A percentile compares a stretch with the other conserved stretches of the same genome.
These are phyloP conservation scores for Psilocybe subaeruginosa DNA, from an alignment of 768 basidiomycete genomes.

Conservation along the genomic window DNA sequence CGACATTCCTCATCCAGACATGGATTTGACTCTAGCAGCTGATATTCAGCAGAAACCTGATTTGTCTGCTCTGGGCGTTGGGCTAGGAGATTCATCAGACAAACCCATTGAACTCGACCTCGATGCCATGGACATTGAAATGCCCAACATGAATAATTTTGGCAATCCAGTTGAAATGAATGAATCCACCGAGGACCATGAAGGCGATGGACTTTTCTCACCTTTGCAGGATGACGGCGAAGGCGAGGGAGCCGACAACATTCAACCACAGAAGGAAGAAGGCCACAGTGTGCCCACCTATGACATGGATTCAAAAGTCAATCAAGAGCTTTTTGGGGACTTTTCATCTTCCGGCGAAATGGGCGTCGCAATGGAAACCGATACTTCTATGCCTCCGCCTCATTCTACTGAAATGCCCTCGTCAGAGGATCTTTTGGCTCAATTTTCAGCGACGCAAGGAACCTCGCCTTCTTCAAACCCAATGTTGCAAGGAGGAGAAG, in stretches of 20 bases:
- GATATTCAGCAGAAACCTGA: slow-evolving; percentile 20
- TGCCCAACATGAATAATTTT: slow-evolving; percentile 58
- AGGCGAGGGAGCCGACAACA: slow-evolving; percentile 5
- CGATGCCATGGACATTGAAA: slow-evolving; percentile 69
- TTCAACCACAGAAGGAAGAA: slow-evolving; percentile 6
- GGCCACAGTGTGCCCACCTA: slow-evolving; percentile 15
- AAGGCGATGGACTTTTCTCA: slow-evolving; percentile 54
- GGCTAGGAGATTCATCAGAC: slow-evolving; percentile 66
- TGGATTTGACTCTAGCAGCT: slow-evolving; percentile 61
- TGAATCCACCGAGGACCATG: slow-evolving; percentile 28
- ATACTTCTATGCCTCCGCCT: slow-evolving; percentile 8
- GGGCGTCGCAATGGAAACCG: slow-evolving; percentile 8
- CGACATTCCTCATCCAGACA: slow-evolving; percentile 43
- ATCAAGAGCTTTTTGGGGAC: slow-evolving; percentile 28
- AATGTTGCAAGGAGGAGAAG: slow-evolving; percentile 23
- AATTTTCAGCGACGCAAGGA: slow-evolving; percentile 38
- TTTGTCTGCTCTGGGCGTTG: slow-evolving; percentile 31
- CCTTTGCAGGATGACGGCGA: slow-evolving; percentile 31
- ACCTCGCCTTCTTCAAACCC: slow-evolving; percentile 28
- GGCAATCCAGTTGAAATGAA: slow-evolving; percentile 42
- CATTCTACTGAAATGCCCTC: slow-evolving; percentile 34
- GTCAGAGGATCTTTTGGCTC: slow-evolving; percentile 44
- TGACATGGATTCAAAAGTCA: slow-evolving; percentile 18
- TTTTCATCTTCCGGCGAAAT: slow-evolving; percentile 17
- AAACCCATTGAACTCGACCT: slow-evolving; percentile 84